These are phyloP conservation scores for Glycine latifolia DNA, from an alignment of 306 rosid genomes.

Conservation along the genomic window DNA sequence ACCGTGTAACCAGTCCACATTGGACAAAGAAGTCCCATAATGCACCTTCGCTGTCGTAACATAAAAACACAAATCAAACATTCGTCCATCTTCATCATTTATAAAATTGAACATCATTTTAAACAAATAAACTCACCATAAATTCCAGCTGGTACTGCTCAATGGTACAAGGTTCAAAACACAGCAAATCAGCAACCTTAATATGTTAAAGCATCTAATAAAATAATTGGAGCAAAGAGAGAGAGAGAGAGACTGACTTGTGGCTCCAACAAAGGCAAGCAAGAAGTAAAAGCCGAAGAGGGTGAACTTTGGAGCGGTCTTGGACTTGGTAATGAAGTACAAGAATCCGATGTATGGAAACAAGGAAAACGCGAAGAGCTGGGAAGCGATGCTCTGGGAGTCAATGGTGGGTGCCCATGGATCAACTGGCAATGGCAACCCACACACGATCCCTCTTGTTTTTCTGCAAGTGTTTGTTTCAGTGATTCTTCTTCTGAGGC, in stretches of 20 bases:
- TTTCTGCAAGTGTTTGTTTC: neutral
- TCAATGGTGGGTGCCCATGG: conserved; percentile 93
- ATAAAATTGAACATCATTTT: neutral
- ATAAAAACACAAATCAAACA: conserved; percentile 39
- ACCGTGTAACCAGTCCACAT: conserved; percentile 97
- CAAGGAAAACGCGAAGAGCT: conserved; percentile 82
- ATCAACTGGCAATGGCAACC: conserved; percentile 70
- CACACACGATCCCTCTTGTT: conserved; percentile 55
- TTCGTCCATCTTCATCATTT: neutral
- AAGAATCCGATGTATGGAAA: conserved; percentile 89
- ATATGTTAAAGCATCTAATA: too few species aligned
- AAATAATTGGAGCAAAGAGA: neutral
- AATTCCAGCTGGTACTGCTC: conserved; percentile 95
- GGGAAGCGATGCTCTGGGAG: conserved; percentile 89
- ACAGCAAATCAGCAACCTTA: conserved; percentile 43
- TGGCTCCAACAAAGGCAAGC: conserved; percentile 90
- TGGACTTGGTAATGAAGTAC: conserved; percentile 89
- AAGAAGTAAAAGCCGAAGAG: conserved; percentile 94
- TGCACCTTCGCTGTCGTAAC: conserved; percentile 79
- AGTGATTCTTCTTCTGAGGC: too few species aligned
- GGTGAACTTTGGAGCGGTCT: conserved; percentile 87
- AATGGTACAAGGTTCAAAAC: neutral
- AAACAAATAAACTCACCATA: conserved; percentile 61
- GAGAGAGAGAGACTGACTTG: conserved; percentile 58
- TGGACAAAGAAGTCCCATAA: conserved; percentile 88